Conservation (phyloP, 2,329 filamentous ascomycete species). For the Delphinella strobiligena region DNA sequence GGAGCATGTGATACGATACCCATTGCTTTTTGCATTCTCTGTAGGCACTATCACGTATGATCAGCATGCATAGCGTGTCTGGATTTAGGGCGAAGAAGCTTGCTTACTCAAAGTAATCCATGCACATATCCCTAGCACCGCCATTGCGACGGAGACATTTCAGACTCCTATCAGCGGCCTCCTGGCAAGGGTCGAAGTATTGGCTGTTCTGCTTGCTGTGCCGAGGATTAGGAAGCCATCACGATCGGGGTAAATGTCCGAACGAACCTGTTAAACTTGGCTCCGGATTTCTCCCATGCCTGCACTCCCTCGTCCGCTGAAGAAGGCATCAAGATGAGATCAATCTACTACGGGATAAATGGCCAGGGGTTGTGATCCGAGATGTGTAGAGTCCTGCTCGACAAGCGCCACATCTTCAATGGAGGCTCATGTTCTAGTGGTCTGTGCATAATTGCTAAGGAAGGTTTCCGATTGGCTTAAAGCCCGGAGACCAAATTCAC, state of each 20-base stretch:
- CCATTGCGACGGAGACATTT: slow-evolving; percentile 80
- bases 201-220: slow-evolving; percentile 78
- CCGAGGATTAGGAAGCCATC: background rate
- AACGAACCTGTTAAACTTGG: slow-evolving; percentile 26
- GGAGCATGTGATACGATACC: too few species aligned
- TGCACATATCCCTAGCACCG: slow-evolving; percentile 79
- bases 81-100: background rate
- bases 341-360: too few species aligned
- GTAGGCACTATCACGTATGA: slow-evolving; percentile 54
- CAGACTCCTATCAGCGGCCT: slow-evolving; percentile 74
- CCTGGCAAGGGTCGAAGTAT: slow-evolving; percentile 91
- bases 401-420: background rate
- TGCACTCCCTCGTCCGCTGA: slow-evolving; percentile 11
- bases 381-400: background rate
- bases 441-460: background rate
- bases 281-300: slow-evolving; percentile 23
- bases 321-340: background rate
- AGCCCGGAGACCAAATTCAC: too few species aligned
- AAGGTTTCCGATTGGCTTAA: background rate
- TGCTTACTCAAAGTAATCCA: slow-evolving; percentile 86
- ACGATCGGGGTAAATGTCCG: background rate
- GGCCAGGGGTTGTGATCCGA: too few species aligned
- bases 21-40: slow-evolving; percentile 90
- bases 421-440: background rate
- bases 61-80: background rate